Evolutionary conservation across 2,329 filamentous ascomycete species (phyloP), one percentile per base, ranked within the genome.

Genomic region (Aureobasidium sp.): DNA sequence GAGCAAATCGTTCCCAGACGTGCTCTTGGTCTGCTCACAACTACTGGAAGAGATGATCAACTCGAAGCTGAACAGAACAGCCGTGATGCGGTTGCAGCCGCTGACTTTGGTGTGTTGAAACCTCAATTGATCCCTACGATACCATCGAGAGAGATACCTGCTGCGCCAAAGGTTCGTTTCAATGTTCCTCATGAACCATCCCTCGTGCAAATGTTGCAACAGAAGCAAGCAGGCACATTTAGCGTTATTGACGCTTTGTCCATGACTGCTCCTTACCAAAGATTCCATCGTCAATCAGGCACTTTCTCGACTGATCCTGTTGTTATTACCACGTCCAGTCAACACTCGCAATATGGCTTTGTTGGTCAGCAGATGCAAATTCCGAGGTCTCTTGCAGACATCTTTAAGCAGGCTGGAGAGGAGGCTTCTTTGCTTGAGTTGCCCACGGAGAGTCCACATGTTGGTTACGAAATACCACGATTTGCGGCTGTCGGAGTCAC

Each of bases 271-370:
- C 70, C 76, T 21, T 64, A 63, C 14, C 75, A 77, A 51, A 59
- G 62, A 1, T 80, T 78, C 65, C 70, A 79, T 62, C 34, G 66
- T 9, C 62, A 64, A 3, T 77, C 68, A 36, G 78, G 78, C 4
- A 81, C 78, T 0, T 80, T 80, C 66, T 76, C 74, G 2, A 80
- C 78, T 0, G 69, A 75, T 48, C 44, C 62, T 32, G 37, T 54
- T 7, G 42, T 63, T 14, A 53, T 59, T 9, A 55, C 50, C 25
- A 49, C 59, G 13, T 55, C 50, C 2, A 55, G 36, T 11, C 13
- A 44, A 27, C 34, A 34, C 6, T 48, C 50, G 32, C 27, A 41
- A 14, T 41, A 55, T 44, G 50, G 50, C 34, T 49, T 49, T n/a
- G 36, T 48, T 16, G 49, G 41, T 13, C 59, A 61, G 25, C 30